Conservation (phyloP, 108 stramenopile species). For the Fistulifera solaris region DNA sequence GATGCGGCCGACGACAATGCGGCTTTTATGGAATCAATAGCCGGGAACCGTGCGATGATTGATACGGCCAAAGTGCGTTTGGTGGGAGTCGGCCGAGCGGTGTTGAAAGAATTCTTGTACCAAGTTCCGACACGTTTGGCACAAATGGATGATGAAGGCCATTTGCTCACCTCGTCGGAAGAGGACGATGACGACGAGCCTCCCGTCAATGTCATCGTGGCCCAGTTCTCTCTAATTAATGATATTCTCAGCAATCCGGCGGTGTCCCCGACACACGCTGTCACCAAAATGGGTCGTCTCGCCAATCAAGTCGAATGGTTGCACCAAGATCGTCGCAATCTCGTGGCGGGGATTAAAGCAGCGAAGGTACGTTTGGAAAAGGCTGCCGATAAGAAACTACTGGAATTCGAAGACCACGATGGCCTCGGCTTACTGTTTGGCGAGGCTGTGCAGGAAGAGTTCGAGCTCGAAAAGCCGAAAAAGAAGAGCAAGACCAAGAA, state of each 20-base stretch:
- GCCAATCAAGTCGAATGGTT: constrained; percentile 35
- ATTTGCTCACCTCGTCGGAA: constrained; percentile 9
- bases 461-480: not conserved
- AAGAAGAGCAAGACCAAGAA: not conserved
- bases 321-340: constrained; percentile 45
- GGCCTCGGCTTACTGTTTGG: constrained; percentile 31
- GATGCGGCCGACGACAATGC: not conserved
- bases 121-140: constrained; percentile 9
- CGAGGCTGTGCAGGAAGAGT: not conserved
- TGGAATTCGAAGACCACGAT: constrained; percentile 47
- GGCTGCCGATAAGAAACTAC: not conserved
- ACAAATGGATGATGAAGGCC: constrained; percentile 18
- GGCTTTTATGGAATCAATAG: constrained; percentile 25
- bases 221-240: constrained; percentile 33
- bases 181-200: constrained; percentile 17
- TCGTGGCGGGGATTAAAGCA: constrained; percentile 31
- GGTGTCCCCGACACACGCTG: constrained; percentile 37
- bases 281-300: constrained; percentile 30
- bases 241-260: constrained; percentile 15
- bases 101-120: constrained; percentile 31
- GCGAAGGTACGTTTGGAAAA: constrained; percentile 28
- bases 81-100: constrained; percentile 48
- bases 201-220: constrained; percentile 36
- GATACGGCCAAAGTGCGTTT: constrained; percentile 21
- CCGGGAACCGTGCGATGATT: not conserved